Percentiles rank a stretch among this genome's conserved stretches.
Conservation (phyloP, 1,284 basidiomycete species). For the Ganoderma sp. region DNA sequence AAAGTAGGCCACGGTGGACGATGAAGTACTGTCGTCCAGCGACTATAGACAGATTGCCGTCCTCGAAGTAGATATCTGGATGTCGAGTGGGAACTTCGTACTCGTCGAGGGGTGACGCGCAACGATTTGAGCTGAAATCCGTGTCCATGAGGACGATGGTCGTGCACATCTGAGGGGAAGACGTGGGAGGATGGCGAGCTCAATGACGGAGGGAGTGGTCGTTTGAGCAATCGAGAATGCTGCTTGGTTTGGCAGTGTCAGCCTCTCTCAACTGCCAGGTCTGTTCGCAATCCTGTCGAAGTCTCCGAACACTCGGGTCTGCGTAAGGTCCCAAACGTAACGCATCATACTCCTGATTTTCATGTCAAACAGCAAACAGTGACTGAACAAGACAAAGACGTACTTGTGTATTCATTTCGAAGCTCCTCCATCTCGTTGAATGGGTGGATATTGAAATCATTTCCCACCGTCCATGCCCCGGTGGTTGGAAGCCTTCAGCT, state of each 20-base stretch:
- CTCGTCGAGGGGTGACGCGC: constrained; percentile 29
- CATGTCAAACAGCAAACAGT: neutral
- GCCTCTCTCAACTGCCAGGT: neutral
- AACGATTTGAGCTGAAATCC: constrained; percentile 41
- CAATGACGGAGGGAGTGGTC: neutral
- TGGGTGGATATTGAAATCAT: neutral
- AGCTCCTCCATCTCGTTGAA: neutral
- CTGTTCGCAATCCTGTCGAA: neutral
- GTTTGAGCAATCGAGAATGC: neutral
- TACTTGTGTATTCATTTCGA: neutral
- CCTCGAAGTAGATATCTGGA: constrained; percentile 64
- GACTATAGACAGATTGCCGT: constrained; percentile 69
- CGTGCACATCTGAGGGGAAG: neutral
- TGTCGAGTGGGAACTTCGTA: constrained; percentile 46
- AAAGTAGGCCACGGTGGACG: constrained; percentile 69
- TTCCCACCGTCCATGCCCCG: too few species aligned
- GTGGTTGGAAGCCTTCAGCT: too few species aligned
- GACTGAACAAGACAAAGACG: neutral
- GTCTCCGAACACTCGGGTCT: neutral
- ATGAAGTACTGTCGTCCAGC: constrained; percentile 63
- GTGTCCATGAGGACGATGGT: constrained; percentile 21
- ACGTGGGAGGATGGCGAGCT: constrained; percentile 2
- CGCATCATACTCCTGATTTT: neutral
- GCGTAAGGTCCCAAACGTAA: neutral
- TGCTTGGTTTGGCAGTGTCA: neutral